Percentiles rank a stretch among this genome's conserved stretches.
Conservation (phyloP, 208 protist species). For the Borovskyia barvae region DNA sequence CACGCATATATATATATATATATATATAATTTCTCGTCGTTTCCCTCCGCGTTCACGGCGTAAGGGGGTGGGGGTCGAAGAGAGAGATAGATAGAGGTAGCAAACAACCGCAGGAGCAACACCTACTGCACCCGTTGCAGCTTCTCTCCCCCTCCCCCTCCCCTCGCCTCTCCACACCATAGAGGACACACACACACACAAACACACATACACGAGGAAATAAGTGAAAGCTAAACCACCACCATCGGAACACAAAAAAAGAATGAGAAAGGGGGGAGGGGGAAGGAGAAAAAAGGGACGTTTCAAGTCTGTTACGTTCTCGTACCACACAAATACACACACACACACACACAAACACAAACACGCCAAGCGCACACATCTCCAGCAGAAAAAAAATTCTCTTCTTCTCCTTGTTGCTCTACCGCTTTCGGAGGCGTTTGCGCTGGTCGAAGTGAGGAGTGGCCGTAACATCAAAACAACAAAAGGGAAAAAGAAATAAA, state of each 20-base stretch:
- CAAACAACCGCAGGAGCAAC: slow-evolving; percentile 1
- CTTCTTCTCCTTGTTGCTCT: too few species aligned
- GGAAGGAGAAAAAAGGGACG: slow-evolving; percentile 1
- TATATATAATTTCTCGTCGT: too few species aligned
- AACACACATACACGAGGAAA: background rate
- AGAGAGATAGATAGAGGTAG: slow-evolving; percentile 12
- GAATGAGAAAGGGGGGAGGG: background rate
- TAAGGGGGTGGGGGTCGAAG: background rate
- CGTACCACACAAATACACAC: too few species aligned
- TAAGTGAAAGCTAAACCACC: slow-evolving; percentile 5
- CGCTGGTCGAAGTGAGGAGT: too few species aligned
- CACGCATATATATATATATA: background rate
- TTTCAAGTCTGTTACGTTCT: too few species aligned
- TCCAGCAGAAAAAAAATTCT: too few species aligned
- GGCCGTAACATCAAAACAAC: too few species aligned
- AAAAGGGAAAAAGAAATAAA: too few species aligned
- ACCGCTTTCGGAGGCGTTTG: too few species aligned
- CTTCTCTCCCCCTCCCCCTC: background rate
- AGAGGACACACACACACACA: slow-evolving; percentile 22
- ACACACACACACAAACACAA: background rate
- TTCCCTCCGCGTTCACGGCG: too few species aligned
- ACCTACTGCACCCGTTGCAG: background rate
- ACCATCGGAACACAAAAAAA: slow-evolving; percentile 13
- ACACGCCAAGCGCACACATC: too few species aligned
- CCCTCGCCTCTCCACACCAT: too few species aligned